phyloP scores from a whole-genome alignment of 345 rosid genomes.

The Viola odorata region DNA sequence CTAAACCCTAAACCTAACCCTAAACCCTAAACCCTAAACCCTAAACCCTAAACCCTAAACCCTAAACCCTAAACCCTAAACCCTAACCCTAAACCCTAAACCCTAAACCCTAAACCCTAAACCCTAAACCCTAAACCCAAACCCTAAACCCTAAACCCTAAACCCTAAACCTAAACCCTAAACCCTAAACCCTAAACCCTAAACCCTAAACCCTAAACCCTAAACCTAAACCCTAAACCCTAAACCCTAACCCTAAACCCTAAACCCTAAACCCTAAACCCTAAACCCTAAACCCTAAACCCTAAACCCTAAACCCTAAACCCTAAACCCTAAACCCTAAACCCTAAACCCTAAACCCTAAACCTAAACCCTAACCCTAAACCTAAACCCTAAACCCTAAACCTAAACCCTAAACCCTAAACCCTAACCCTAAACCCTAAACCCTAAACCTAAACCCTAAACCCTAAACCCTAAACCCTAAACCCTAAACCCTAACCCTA shows the following conservation, averaged over 20 bases:
- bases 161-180: slow-evolving; percentile 2
- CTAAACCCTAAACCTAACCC: slow-evolving; percentile 15
- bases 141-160: neutral
- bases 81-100: neutral
- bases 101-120: slow-evolving; percentile 10
- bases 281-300: slow-evolving; percentile 15
- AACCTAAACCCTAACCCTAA: no score
- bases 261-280: neutral
- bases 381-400: no score
- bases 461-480: slow-evolving; percentile 8
- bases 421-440: slow-evolving; percentile 10
- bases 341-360: slow-evolving; percentile 16
- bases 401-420: slow-evolving; percentile 15
- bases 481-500: slow-evolving; percentile 4
- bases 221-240: slow-evolving; percentile 4
- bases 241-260: neutral
- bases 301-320: slow-evolving; percentile 17
- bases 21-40: slow-evolving; percentile 10
- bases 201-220: slow-evolving; percentile 10
- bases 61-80: slow-evolving; percentile 13
- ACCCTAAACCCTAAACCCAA: no score
- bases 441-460: slow-evolving; percentile 6
- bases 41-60: slow-evolving; percentile 20
- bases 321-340: slow-evolving; percentile 17
- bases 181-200: no score